Percentiles rank a stretch among this genome's conserved stretches.
Conservation (phyloP, 345 rosid genomes). For the Salix dunnii region DNA sequence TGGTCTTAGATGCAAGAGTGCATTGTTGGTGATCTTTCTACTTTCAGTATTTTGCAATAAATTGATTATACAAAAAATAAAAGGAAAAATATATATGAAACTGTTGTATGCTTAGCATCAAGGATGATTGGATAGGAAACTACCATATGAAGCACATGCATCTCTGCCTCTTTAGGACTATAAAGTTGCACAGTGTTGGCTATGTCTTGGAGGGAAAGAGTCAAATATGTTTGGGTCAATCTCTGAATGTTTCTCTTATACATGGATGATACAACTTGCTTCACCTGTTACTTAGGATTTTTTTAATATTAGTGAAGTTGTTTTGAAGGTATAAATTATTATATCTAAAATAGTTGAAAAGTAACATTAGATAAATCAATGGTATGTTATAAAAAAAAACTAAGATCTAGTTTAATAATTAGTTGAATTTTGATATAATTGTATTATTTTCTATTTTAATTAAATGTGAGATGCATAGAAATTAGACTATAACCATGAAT, state of each 20-base stretch:
- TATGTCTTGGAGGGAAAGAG: slow-evolving; percentile 94
- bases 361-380: too few relatives aligned
- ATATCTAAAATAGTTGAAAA: too few relatives aligned
- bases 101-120: background rate
- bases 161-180: slow-evolving; percentile 88
- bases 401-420: too few relatives aligned
- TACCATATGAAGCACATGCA: slow-evolving; percentile 99
- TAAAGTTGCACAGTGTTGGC: slow-evolving; percentile 75
- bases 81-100: too few relatives aligned
- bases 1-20: too few relatives aligned
- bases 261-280: slow-evolving; percentile 88
- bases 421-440: too few relatives aligned
- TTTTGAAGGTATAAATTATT: too few relatives aligned
- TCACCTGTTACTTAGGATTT: slow-evolving; percentile 37
- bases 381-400: too few relatives aligned
- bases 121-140: background rate
- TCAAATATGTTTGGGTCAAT: slow-evolving; percentile 88
- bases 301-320: too few relatives aligned
- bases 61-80: background rate
- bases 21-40: slow-evolving; percentile 3
- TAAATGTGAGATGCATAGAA: too few relatives aligned
- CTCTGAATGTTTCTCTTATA: slow-evolving; percentile 93
- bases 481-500: too few relatives aligned
- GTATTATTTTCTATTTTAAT: too few relatives aligned
- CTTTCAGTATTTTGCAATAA: background rate